Percentiles rank a stretch among this genome's conserved stretches.
Evolutionary conservation across 2,329 filamentous ascomycete species (phyloP).

Genomic region (Phaeosphaeriaceae sp.): DNA sequence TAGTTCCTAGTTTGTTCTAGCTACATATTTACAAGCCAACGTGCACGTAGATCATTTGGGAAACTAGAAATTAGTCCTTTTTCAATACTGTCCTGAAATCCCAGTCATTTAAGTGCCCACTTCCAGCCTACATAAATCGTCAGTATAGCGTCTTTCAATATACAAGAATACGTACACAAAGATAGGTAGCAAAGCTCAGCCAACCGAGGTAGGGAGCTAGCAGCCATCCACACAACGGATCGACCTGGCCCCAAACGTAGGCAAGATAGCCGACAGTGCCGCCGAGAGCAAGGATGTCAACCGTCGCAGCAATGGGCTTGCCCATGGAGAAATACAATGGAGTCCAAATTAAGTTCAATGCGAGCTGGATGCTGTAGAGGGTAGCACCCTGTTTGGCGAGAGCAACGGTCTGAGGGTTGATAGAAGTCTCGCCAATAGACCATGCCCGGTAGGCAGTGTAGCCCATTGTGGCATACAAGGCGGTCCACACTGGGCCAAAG

Average conservation of each 20-base stretch:
- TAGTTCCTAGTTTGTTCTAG: no score
- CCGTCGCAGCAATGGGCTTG: slow-evolving; percentile 74
- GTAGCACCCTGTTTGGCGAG: slow-evolving; percentile 73
- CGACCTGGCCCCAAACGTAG: slow-evolving; percentile 77
- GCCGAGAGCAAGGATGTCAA: slow-evolving; percentile 76
- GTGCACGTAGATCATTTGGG: no score
- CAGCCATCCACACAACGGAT: slow-evolving; percentile 73
- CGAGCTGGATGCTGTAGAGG: slow-evolving; percentile 85
- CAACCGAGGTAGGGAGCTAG: slow-evolving; percentile 84
- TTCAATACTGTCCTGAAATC: slow-evolving; percentile 40
- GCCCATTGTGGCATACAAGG: slow-evolving; percentile 75
- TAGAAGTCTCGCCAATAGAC: slow-evolving; percentile 65
- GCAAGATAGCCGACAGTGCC: slow-evolving; percentile 72
- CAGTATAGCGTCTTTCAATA: slow-evolving; percentile 7
- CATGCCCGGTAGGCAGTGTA: slow-evolving; percentile 85
- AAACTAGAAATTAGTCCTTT: slow-evolving; percentile 34
- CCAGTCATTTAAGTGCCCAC: slow-evolving; percentile 50
- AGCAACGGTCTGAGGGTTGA: slow-evolving; percentile 55
- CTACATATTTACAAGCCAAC: no score
- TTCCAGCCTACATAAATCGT: slow-evolving; percentile 36
- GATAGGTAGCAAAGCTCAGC: slow-evolving; percentile 86
- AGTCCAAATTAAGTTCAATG: slow-evolving; percentile 87
- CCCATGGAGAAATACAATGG: slow-evolving; percentile 87
- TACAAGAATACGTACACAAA: slow-evolving; percentile 61
- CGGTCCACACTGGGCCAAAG: slow-evolving; percentile 66